A percentile compares a stretch with the other conserved stretches of the same genome.
Evolutionary conservation across 495 filamentous ascomycete genomes (phyloP).

Genomic region (Penicillium crystallinum): DNA sequence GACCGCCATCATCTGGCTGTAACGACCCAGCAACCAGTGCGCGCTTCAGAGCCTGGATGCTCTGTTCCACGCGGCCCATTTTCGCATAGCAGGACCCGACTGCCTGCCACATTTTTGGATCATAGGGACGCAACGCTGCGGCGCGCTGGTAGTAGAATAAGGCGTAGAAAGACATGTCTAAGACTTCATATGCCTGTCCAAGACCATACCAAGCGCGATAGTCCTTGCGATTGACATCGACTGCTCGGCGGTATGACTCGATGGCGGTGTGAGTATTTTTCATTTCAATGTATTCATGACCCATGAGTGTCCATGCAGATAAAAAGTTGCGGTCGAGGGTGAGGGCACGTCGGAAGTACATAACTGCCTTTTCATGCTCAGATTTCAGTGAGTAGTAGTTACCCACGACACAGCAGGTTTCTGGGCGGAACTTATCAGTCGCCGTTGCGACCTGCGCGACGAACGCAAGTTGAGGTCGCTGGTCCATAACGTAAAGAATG

Average conservation of each 20-base stretch:
- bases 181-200: slow-evolving; percentile 93
- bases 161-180: slow-evolving; percentile 96
- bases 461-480: slow-evolving; percentile 83
- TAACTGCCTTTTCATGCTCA: slow-evolving; percentile 94
- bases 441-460: slow-evolving; percentile 82
- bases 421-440: slow-evolving; percentile 93
- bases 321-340: slow-evolving; percentile 88
- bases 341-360: slow-evolving; percentile 95
- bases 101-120: slow-evolving; percentile 98
- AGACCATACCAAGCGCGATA: slow-evolving; percentile 98
- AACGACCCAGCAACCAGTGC: slow-evolving; percentile 80
- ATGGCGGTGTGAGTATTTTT: slow-evolving; percentile 99
- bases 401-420: slow-evolving; percentile 94
- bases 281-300: slow-evolving; percentile 97
- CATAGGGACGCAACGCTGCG: slow-evolving; percentile 82
- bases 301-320: slow-evolving; percentile 98
- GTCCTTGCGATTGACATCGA: slow-evolving; percentile 93
- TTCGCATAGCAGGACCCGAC: slow-evolving; percentile 87
- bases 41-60: slow-evolving; percentile 90
- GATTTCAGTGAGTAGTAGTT: slow-evolving; percentile 95
- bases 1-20: slow-evolving; percentile 54
- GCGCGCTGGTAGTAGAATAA: slow-evolving; percentile 97
- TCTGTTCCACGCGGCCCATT: slow-evolving; percentile 75
- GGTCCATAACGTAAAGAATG: slow-evolving; percentile 87
- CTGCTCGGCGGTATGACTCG: slow-evolving; percentile 91